Base-by-base conservation (phyloP, 176 grass and related monocot genomes). In the Aegilops longissima region DNA sequence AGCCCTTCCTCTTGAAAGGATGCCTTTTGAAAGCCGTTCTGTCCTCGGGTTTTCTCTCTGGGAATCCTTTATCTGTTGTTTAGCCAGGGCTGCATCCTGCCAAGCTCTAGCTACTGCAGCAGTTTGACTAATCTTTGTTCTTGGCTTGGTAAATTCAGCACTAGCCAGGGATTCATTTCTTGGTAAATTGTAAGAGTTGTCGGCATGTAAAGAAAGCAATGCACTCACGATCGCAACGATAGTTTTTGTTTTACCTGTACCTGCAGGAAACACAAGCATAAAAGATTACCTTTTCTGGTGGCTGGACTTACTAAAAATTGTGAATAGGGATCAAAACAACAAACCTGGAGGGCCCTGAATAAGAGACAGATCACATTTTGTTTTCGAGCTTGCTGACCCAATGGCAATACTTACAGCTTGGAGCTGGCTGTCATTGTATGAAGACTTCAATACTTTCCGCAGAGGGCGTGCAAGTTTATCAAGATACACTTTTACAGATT, bases 311-410 rank as follows among this genome's bases (percentile, higher is more conserved):
- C 29, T 80, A 49, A 59, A 80, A 69, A 31, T 38, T 84, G 66
- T 67, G 25, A 54, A 68, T 42, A 45, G 76, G 18, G 14, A 83
- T 75, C 21, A 25, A 35, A 89, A 72, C 34, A n/a, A 76, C 86
- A 82, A 86, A 98, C 93, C 96, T 91, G 96, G 96, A 92, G 96
- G 96, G 33, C 96, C 96, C 84, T 98, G 96, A 77, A 98, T 95
- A 90, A 98, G 90, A 66, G 96, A 95, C 30, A 98, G 79, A 39
- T 98, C 93, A 84, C 90, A 93, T 49, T 89, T 87, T 80, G 75
- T 64, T 68, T 73, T 84, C 35, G 80, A 90, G 42, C 73, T 76
- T 40, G 82, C 39, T 44, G 62, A 47, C 77, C 88, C 76, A 20
- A 95, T 89, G 65, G 91, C 91, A 76, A 83, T 72, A 82, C 83